Percentiles rank a stretch among this genome's conserved stretches.
Conservation (phyloP, 805 yeast genomes). For the Metschnikowia dekortorum region DNA sequence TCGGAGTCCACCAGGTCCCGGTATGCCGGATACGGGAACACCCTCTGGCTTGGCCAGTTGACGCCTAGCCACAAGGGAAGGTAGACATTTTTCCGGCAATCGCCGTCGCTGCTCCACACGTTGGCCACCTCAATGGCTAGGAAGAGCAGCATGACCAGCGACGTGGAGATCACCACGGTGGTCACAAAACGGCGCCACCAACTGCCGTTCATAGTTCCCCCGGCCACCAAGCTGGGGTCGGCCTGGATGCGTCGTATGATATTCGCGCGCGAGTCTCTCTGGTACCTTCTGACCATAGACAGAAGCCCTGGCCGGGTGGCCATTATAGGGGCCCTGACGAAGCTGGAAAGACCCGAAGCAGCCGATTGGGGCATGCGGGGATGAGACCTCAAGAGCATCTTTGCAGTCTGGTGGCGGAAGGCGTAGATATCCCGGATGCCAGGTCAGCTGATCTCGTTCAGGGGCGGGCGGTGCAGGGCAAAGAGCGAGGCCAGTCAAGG, state of each 20-base stretch:
- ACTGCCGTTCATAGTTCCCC: constrained; percentile 6
- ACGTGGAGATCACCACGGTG: constrained; percentile 19
- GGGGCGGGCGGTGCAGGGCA: background rate
- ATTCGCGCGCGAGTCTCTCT: background rate
- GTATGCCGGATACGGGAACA: constrained; percentile 23
- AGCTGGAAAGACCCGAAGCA: background rate
- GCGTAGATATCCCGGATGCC: background rate
- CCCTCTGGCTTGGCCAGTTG: constrained; percentile 24
- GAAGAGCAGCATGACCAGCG: constrained; percentile 23
- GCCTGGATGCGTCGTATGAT: constrained; percentile 10
- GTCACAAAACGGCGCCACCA: constrained; percentile 20
- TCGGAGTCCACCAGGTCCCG: constrained; percentile 6
- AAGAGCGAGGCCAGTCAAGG: background rate
- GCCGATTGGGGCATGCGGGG: background rate
- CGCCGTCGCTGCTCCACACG: constrained; percentile 9
- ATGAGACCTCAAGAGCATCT: background rate
- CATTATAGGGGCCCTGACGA: background rate
- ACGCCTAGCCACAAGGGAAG: constrained; percentile 25
- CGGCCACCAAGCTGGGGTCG: constrained; percentile 8
- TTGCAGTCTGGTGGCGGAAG: background rate
- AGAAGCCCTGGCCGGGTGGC: background rate
- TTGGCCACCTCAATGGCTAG: constrained; percentile 17
- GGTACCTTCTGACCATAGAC: background rate
- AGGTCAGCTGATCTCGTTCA: background rate
- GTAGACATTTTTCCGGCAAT: constrained; percentile 13